Evolutionary conservation across 2,329 filamentous ascomycete genomes (phyloP).

Genomic region (Penicillium sp.): DNA sequence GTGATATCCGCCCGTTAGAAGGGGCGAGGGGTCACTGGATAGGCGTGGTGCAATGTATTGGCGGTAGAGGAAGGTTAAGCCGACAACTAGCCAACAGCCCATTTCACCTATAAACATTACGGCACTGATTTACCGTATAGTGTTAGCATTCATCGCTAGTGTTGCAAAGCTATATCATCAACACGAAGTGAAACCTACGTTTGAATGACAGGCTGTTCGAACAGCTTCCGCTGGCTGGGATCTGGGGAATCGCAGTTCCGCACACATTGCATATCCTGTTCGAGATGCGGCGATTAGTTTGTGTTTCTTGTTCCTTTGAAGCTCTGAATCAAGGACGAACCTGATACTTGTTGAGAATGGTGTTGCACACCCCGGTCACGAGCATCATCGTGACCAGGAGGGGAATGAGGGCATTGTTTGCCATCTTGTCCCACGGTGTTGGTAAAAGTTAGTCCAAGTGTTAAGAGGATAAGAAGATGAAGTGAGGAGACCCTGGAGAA

Average conservation of each 20-base stretch:
- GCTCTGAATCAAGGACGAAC: conserved; percentile 47
- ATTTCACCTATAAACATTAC: conserved; percentile 98
- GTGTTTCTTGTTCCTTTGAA: not conserved
- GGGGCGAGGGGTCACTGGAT: conserved; percentile 41
- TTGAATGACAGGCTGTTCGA: conserved; percentile 95
- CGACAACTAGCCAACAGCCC: conserved; percentile 91
- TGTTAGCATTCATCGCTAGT: not conserved
- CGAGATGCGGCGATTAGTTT: conserved; percentile 7
- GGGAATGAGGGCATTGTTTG: conserved; percentile 69
- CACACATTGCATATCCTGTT: conserved; percentile 90
- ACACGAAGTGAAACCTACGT: conserved; percentile 52
- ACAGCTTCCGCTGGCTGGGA: conserved; percentile 65
- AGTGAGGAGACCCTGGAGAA: not conserved
- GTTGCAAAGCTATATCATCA: not conserved
- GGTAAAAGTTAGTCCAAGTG: not conserved
- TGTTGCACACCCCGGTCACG: conserved; percentile 93
- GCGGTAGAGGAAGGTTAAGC: conserved; percentile 65
- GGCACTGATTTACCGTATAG: conserved; percentile 44
- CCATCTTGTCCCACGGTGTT: conserved; percentile 54
- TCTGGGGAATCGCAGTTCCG: conserved; percentile 76
- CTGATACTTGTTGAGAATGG: conserved; percentile 94
- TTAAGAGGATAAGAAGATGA: not conserved
- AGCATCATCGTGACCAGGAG: conserved; percentile 95
- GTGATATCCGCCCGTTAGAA: conserved; percentile 61
- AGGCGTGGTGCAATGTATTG: conserved; percentile 50